phyloP scores from a whole-genome alignment of 108 stramenopile genomes.

The Craspedostauros australis region DNA sequence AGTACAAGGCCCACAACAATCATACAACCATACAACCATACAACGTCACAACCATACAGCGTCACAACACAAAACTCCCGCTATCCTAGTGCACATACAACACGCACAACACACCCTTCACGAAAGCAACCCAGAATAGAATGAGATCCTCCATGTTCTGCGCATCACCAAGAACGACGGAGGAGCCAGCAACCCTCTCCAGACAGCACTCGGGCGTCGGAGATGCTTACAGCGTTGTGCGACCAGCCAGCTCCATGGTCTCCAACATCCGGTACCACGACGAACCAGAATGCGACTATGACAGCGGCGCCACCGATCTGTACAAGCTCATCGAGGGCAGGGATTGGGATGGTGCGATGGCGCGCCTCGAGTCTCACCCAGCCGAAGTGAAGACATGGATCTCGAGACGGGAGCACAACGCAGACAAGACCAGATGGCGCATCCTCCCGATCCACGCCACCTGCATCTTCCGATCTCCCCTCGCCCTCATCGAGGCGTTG shows the following conservation, averaged over 20 bases:
- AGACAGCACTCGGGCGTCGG: slow-evolving; percentile 36
- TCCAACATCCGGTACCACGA: slow-evolving; percentile 25
- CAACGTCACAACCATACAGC: no score
- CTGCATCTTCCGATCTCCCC: slow-evolving; percentile 70
- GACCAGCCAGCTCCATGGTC: slow-evolving; percentile 10
- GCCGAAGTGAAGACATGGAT: slow-evolving; percentile 77
- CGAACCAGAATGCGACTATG: slow-evolving; percentile 73
- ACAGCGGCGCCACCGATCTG: slow-evolving; percentile 64
- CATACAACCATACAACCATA: no score
- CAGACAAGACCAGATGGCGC: slow-evolving; percentile 63
- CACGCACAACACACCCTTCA: no score
- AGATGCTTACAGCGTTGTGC: slow-evolving; percentile 33
- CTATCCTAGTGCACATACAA: no score
- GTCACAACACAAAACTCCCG: no score
- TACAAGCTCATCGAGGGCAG: slow-evolving; percentile 80
- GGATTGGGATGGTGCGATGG: slow-evolving; percentile 76
- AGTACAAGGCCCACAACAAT: no score
- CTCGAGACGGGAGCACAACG: slow-evolving; percentile 47
- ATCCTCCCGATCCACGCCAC: slow-evolving; percentile 76
- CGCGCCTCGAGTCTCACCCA: slow-evolving; percentile 52
- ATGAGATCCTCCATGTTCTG: slow-evolving; percentile 26
- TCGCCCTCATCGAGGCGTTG: slow-evolving; percentile 70
- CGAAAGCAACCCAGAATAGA: no score
- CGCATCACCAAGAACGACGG: slow-evolving; percentile 9
- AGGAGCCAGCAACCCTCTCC: slow-evolving; percentile 12